Percentiles rank a stretch among this genome's conserved stretches.
Conservation (phyloP, 2,329 filamentous ascomycete genomes). For the Cladosporium cucumerinum region DNA sequence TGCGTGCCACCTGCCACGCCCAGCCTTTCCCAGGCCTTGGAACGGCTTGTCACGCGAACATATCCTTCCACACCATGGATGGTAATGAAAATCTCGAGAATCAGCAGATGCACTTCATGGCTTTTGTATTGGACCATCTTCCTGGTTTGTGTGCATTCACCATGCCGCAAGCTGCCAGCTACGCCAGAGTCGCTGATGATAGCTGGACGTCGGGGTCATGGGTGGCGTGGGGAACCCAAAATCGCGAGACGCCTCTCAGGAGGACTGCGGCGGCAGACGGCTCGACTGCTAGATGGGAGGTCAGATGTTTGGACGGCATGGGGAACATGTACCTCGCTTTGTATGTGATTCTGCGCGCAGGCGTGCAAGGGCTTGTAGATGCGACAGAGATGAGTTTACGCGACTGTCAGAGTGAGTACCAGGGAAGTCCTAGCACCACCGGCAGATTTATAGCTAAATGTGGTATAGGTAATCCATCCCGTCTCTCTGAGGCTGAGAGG, state of each 20-base stretch:
- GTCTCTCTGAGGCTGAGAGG: conserved; percentile 48
- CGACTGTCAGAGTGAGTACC: conserved; percentile 47
- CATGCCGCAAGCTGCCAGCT: conserved; percentile 63
- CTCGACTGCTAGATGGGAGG: conserved; percentile 65
- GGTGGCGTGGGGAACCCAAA: conserved; percentile 78
- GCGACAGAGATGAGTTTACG: conserved; percentile 45
- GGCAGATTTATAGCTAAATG: neutral
- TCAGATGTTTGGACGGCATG: conserved; percentile 73
- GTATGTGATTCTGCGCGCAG: conserved; percentile 59
- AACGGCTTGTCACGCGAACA: conserved; percentile 66
- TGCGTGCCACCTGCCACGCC: conserved; percentile 70
- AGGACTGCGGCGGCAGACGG: conserved; percentile 47
- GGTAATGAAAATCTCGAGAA: conserved; percentile 27
- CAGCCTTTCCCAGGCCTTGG: conserved; percentile 62
- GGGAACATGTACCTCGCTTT: conserved; percentile 74
- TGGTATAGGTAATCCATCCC: conserved; percentile 49
- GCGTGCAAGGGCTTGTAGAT: conserved; percentile 53
- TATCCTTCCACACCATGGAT: conserved; percentile 71
- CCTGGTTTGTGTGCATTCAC: conserved; percentile 66
- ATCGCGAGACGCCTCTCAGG: conserved; percentile 70
- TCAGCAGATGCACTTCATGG: conserved; percentile 61
- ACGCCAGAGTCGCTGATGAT: conserved; percentile 65
- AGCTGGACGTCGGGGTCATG: conserved; percentile 75
- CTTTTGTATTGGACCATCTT: conserved; percentile 67
- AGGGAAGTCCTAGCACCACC: neutral